Percentiles rank a stretch among this genome's conserved stretches.
Conservation (phyloP, 2,329 filamentous ascomycete genomes). For the Hymenoscyphus fraxineus region DNA sequence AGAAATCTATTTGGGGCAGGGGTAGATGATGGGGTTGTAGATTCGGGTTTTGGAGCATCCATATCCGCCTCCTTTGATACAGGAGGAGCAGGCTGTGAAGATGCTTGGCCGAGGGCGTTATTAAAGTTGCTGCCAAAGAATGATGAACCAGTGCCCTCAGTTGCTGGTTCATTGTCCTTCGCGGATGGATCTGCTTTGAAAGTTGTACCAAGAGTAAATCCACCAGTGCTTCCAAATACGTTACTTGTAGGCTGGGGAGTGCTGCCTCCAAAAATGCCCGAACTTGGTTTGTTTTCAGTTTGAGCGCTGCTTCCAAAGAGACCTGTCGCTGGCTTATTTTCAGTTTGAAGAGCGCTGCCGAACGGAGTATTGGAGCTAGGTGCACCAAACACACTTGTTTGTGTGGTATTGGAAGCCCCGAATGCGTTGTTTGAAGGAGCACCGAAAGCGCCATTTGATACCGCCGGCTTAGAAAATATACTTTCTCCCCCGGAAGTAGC, state of each 20-base stretch:
- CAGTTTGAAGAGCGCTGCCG: conserved; percentile 7
- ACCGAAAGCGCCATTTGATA: conserved; percentile 35
- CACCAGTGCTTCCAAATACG: conserved; percentile 12
- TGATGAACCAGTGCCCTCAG: conserved; percentile 42
- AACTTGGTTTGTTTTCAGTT: conserved; percentile 29
- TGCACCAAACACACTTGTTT: conserved; percentile 6
- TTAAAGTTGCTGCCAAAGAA: conserved; percentile 63
- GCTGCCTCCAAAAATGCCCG: conserved; percentile 29
- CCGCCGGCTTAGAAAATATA: conserved; percentile 27
- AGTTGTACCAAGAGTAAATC: conserved; percentile 33
- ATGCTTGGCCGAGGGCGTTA: conserved; percentile 50
- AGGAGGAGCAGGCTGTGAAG: conserved; percentile 29
- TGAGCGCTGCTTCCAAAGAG: conserved; percentile 35
- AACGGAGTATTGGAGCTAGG: not conserved
- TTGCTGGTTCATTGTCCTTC: conserved; percentile 52
- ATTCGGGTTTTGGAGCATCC: conserved; percentile 32
- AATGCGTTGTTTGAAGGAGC: conserved; percentile 18
- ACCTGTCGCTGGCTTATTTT: conserved; percentile 26
- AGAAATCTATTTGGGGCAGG: conserved; percentile 20
- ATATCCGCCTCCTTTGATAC: conserved; percentile 51
- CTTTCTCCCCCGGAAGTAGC: conserved; percentile 28
- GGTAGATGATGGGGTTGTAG: conserved; percentile 27
- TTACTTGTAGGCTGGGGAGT: conserved; percentile 33
- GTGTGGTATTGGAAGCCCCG: not conserved
- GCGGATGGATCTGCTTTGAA: conserved; percentile 46